phyloP scores from a whole-genome alignment of 1,284 basidiomycete species.

The Ganoderma sp. region DNA sequence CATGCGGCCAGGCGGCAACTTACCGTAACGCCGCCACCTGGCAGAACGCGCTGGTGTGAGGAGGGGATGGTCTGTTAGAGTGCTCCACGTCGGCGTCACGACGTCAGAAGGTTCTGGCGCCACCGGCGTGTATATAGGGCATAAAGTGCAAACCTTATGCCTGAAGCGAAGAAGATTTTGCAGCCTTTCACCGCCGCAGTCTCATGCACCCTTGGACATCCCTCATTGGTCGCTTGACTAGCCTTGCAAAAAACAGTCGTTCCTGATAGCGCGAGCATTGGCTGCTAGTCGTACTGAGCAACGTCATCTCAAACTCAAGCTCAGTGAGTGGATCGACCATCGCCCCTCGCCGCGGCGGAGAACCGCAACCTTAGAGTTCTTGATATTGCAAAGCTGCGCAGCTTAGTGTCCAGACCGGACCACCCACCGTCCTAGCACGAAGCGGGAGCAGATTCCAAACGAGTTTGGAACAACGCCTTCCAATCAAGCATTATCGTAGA shows the following conservation, averaged over 20 bases:
- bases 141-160: not conserved
- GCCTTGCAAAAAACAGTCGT: not conserved
- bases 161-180: conserved; percentile 2
- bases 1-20: not conserved
- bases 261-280: not conserved
- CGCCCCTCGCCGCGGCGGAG: not conserved
- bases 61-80: not conserved
- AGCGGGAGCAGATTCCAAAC: not conserved
- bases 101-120: not conserved
- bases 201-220: not conserved
- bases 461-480: not conserved
- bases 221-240: not conserved
- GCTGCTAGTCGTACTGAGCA: not conserved
- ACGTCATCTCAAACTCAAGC: not conserved
- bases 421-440: not conserved
- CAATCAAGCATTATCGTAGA: not conserved
- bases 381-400: not conserved
- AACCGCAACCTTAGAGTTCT: not conserved
- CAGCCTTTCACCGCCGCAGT: not conserved
- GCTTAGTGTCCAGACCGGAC: not conserved
- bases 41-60: not conserved
- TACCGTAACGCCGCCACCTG: not conserved
- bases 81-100: not conserved
- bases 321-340: not conserved
- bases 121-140: not conserved